Base-by-base conservation (phyloP, 805 yeast genomes). In the Cyberlindnera veronae region DNA sequence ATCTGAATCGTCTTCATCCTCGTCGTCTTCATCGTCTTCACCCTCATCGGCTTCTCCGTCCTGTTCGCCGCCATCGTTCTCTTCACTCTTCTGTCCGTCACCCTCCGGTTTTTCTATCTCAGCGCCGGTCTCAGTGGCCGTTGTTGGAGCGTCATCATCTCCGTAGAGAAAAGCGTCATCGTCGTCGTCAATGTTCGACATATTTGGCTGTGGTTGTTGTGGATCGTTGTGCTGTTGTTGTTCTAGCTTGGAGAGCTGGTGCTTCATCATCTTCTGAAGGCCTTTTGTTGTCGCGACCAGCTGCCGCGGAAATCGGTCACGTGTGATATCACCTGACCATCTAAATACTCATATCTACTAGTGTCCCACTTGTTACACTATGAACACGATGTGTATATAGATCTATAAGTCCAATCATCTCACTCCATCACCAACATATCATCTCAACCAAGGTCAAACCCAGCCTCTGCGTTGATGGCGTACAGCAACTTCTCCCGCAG, bases 381-480 rank as follows among this genome's bases (percentile, higher is more conserved):
- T n/a, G n/a, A n/a, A n/a, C n/a, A n/a, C n/a, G n/a, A n/a, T n/a
- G n/a, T n/a, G n/a, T n/a, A n/a, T n/a, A n/a, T n/a, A n/a, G n/a
- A n/a, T n/a, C n/a, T n/a, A n/a, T n/a, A n/a, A n/a, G n/a, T n/a
- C n/a, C n/a, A n/a, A n/a, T n/a, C n/a, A n/a, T n/a, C n/a, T n/a
- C n/a, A n/a, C n/a, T n/a, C n/a, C n/a, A n/a, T n/a, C n/a, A n/a
- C n/a, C n/a, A n/a, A n/a, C n/a, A n/a, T n/a, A n/a, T n/a, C n/a
- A n/a, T n/a, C 26, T 34, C 16, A 28, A 14, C 14, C 22, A 5
- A 91, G 69, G 52, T 91, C 97, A 59, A 91, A 91, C 2, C 97
- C 85, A 1, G 96, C 89, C 3, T 81, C 88, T 0, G 90, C 71
- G 41, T 79, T 77, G 36, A 93, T 89, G 1, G 96, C 79, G 58